Conservation (phyloP, 768 basidiomycete genomes). For the Coprinopsis marcescibilis region DNA sequence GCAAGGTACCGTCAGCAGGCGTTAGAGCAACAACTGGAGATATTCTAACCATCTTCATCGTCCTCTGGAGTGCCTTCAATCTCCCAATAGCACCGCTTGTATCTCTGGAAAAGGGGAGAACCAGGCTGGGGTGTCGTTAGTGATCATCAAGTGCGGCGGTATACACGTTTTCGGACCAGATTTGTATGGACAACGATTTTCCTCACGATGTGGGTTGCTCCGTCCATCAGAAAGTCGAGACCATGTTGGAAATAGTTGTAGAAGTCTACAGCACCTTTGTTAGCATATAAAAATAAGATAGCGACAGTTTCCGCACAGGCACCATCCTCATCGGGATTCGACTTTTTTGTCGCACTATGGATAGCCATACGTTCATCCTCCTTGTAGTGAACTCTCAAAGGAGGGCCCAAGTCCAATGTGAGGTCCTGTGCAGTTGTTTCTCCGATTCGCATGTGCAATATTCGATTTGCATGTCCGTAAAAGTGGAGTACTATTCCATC, state of each 20-base stretch:
- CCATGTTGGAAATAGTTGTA: constrained; percentile 94
- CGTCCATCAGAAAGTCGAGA: constrained; percentile 79
- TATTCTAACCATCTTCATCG: constrained; percentile 63
- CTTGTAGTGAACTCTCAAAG: constrained; percentile 74
- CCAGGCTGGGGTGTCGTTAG: constrained; percentile 62
- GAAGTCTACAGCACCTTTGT: constrained; percentile 51
- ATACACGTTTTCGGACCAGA: constrained; percentile 45
- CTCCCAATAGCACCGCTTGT: constrained; percentile 90
- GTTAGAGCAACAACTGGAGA: not conserved
- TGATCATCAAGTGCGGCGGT: not conserved
- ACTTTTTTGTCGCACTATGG: constrained; percentile 44
- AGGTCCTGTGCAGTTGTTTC: constrained; percentile 82
- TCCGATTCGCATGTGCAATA: constrained; percentile 61
- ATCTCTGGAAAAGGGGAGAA: constrained; percentile 82
- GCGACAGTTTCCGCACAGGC: constrained; percentile 40
- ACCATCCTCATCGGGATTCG: constrained; percentile 26
- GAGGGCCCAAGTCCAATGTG: constrained; percentile 71
- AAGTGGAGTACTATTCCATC: constrained; percentile 69
- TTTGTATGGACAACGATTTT: constrained; percentile 90
- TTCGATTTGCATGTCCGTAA: constrained; percentile 40
- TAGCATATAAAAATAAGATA: not conserved
- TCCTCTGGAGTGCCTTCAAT: constrained; percentile 76
- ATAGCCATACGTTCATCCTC: constrained; percentile 88
- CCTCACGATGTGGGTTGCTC: constrained; percentile 61
- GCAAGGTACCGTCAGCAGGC: not conserved